Percentiles rank a stretch among this genome's conserved stretches.
These are phyloP conservation scores for Agaricus blazei DNA, from an alignment of 768 basidiomycete genomes.

Conservation along the genomic window DNA sequence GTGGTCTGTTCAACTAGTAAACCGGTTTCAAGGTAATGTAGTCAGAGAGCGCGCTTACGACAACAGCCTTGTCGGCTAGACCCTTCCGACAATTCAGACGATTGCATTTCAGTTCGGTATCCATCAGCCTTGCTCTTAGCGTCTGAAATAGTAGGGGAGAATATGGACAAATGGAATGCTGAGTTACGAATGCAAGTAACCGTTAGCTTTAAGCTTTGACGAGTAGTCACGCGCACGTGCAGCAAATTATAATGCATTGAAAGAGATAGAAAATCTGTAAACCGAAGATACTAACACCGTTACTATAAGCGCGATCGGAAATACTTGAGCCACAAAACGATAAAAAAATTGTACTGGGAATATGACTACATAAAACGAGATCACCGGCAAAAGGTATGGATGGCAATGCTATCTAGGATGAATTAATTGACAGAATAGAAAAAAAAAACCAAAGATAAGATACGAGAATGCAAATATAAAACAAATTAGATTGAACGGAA, in stretches of 20 bases:
- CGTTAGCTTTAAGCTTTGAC: neutral
- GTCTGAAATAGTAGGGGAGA: neutral
- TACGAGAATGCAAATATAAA: neutral
- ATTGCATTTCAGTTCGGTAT: constrained; percentile 74
- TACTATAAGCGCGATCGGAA: neutral
- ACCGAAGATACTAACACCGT: neutral
- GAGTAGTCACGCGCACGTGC: too few relatives aligned
- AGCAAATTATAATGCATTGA: too few relatives aligned
- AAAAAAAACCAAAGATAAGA: constrained; percentile 1
- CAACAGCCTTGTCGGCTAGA: constrained; percentile 76
- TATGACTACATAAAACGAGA: constrained; percentile 10
- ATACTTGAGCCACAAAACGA: constrained; percentile 9
- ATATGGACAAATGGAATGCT: neutral
- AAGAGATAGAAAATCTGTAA: neutral
- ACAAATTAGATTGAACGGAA: neutral
- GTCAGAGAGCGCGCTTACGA: constrained; percentile 45
- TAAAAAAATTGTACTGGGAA: neutral
- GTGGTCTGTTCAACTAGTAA: constrained; percentile 18
- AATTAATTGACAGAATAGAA: constrained; percentile 8
- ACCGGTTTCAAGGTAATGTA: neutral
- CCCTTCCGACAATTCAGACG: constrained; percentile 67
- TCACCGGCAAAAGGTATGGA: neutral
- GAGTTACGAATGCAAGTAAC: neutral
- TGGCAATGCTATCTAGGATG: constrained; percentile 12
- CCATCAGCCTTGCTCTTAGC: constrained; percentile 41